Evolutionary conservation across 2,329 filamentous ascomycete genomes (phyloP), one percentile per base, ranked within the genome.

Genomic region (Sporothrix brunneoviolacea): DNA sequence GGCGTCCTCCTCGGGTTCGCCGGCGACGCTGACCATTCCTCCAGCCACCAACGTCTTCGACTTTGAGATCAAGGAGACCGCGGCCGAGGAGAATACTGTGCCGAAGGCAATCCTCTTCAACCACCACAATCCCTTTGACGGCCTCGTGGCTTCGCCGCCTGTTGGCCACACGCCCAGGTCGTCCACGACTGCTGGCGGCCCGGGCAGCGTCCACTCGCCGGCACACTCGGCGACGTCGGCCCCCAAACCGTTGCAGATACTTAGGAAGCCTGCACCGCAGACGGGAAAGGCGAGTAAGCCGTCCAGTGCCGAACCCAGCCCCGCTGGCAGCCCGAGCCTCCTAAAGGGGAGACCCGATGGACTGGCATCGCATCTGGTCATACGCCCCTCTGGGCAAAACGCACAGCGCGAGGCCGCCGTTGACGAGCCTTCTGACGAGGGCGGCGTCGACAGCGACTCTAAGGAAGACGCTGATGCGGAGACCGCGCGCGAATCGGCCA

Each of bases 381-480:
- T 47, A 16, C 44, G 35, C n/a, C 33, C 35, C 18, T 22, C 38
- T n/a, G n/a, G n/a, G 3, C n/a, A 19, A 6, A 12, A 22, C 4
- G 28, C n/a, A n/a, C n/a, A n/a, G n/a, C n/a, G n/a, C n/a, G n/a
- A n/a, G n/a, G n/a, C n/a, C n/a, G n/a, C n/a, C n/a, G 21, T 18
- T 8, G n/a, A 43, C 4, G 40, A 33, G 8, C 18, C 22, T 13
- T 22, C 18, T 5, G 42, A 45, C 19, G 53, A 48, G 8, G 37
- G 38, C 4, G 37, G 37, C 5, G 40, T 27, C 9, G 43, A 50
- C 15, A 56, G 43, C n/a, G 50, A 55, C 27, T 13, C 19, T 8
- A 55, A 55, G 6, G n/a, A 72, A 71, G 84, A 88, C 65, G 85
- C 83, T 44, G 85, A 93, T 27, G 75, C 84, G 18, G 80, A 88